These are phyloP conservation scores for Elymus sibiricus DNA, from an alignment of 176 grass and related monocot genomes.

Conservation along the genomic window DNA sequence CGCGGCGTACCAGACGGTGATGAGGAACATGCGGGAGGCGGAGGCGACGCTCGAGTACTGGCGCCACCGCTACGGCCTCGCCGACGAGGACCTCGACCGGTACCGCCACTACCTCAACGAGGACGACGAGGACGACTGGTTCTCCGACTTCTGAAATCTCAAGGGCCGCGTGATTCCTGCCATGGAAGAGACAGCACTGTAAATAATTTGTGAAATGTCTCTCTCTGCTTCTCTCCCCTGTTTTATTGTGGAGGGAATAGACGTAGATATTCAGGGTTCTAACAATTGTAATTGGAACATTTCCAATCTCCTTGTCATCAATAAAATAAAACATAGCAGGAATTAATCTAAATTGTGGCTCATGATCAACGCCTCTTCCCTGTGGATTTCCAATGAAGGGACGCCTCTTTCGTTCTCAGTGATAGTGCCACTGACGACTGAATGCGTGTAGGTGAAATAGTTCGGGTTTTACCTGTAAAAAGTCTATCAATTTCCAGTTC, in stretches of 20 bases:
- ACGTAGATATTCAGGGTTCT: background rate
- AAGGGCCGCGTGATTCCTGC: background rate
- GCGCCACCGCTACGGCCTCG: conserved; percentile 36
- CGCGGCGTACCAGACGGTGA: conserved; percentile 40
- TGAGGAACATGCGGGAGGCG: conserved; percentile 34
- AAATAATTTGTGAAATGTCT: background rate
- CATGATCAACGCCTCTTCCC: background rate
- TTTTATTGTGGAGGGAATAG: background rate
- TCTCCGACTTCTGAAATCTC: conserved; percentile 28
- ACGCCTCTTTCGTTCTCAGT: background rate
- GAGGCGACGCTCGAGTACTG: conserved; percentile 47
- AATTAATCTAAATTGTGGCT: background rate
- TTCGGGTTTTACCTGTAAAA: too few relatives aligned
- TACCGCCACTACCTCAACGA: conserved; percentile 29
- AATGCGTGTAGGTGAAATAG: background rate
- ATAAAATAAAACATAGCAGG: background rate
- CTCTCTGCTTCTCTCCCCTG: background rate
- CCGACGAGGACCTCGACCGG: conserved; percentile 33
- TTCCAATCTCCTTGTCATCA: background rate
- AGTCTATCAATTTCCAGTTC: too few relatives aligned
- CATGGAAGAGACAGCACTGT: background rate
- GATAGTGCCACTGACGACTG: background rate
- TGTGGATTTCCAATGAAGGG: too few relatives aligned
- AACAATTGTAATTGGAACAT: background rate
- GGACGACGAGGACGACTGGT: conserved; percentile 27